Evolutionary conservation across 2,329 filamentous ascomycete genomes (phyloP), one percentile per base, ranked within the genome.

Genomic region (Onygenales sp.): DNA sequence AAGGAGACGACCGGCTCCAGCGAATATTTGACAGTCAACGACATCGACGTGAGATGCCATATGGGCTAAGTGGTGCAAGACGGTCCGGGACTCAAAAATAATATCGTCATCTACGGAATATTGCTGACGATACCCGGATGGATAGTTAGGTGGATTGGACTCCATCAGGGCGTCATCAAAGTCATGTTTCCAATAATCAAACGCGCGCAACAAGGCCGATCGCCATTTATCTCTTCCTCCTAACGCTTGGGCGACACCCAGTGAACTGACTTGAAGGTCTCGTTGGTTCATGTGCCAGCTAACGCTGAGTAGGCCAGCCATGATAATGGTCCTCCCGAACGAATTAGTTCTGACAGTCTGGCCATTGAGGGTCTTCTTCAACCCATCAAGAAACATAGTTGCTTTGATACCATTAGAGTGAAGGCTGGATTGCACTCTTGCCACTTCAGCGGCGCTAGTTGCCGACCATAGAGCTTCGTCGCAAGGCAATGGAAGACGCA

Each of bases 41-140:
- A 97, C 89, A 65, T 97, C 92, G 27, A 95, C 90, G 65, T 97
- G 90, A 80, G 95, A 95, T 2, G 90, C 89, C 88, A 98, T 96
- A 68, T 97, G 93, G 0, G 93, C 93, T 10, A 98, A 76, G 62
- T 95, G 89, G 65, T 97, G 91, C 44, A 97, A 76, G 32, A 95
- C 92, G 2, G 87, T 94, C 17, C 89, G 83, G 57, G 86, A 90
- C 67, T 96, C 89, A 61, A 93, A 92, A 33, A 94, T 84, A 61
- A 85, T 85, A 56, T 87, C 82, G 62, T 85, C 83, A 43, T 76
- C 74, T 2, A 76, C 65, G 49, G 60, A 63, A 54, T 63, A 72
- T 5, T 59, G 65, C 7, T 57, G 53, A n/a, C 59, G 55, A 45
- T 61, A 63, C 6, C 52, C 57, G 0, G 58, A 46, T 14, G 52